Conservation (phyloP, 306 rosid species). For the Parietaria judaica region DNA sequence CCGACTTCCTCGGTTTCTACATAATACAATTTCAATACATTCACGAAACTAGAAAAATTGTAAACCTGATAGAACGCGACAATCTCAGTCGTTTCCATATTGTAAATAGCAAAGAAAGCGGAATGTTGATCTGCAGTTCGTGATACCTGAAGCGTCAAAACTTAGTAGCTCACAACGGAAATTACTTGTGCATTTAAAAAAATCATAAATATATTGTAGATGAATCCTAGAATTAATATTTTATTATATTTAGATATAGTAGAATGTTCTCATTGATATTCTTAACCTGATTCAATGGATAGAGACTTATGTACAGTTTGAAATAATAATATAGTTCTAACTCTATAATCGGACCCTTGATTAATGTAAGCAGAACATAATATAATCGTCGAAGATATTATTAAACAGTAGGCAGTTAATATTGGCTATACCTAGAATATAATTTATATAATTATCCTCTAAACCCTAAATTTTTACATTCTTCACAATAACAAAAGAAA, state of each 20-base stretch:
- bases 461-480: neutral
- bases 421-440: too few species aligned
- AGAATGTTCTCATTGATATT: too few species aligned
- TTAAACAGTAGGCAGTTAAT: neutral
- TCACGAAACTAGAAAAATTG: neutral
- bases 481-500: neutral
- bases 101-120: conserved; percentile 79
- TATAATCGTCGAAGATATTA: neutral
- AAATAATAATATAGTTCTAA: too few species aligned
- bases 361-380: neutral
- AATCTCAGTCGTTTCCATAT: conserved; percentile 97
- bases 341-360: too few species aligned
- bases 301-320: too few species aligned
- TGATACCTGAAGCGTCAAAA: conserved; percentile 58
- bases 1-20: neutral
- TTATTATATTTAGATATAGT: too few species aligned
- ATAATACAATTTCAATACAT: neutral
- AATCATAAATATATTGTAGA: too few species aligned
- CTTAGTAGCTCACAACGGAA: conserved; percentile 13
- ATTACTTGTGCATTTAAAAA: conserved; percentile 19
- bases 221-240: too few species aligned
- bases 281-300: too few species aligned
- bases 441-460: neutral
- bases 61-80: conserved; percentile 82
- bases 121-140: conserved; percentile 71